Percentiles rank a stretch among this genome's conserved stretches.
Evolutionary conservation across 139 green algal genomes (phyloP).

Genomic region (Coelastrella sp.): DNA sequence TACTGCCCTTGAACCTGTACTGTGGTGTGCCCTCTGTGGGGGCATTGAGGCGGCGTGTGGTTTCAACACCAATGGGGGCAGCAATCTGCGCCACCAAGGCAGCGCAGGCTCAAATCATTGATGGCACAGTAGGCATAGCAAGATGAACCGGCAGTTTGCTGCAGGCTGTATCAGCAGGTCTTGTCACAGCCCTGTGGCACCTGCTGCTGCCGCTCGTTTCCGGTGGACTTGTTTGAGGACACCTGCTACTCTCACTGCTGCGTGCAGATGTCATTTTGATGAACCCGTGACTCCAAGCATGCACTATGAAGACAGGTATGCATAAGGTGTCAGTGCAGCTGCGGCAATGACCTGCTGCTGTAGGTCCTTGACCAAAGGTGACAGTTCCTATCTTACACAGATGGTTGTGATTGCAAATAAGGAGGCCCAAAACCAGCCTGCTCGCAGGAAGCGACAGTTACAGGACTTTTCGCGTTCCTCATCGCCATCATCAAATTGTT

Average conservation of each 20-base stretch:
- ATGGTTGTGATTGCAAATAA: slow-evolving; percentile 12
- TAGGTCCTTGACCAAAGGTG: too few relatives aligned
- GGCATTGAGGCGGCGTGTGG: slow-evolving; percentile 24
- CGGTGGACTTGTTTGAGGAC: too few relatives aligned
- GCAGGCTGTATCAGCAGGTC: background rate
- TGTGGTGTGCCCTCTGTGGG: slow-evolving; percentile 9
- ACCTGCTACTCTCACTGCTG: too few relatives aligned
- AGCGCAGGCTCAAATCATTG: background rate
- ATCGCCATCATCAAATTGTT: background rate
- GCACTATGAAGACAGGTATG: too few relatives aligned
- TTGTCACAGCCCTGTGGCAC: too few relatives aligned
- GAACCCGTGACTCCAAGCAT: too few relatives aligned
- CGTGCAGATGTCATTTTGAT: too few relatives aligned
- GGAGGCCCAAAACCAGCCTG: slow-evolving; percentile 41
- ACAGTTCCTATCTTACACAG: background rate
- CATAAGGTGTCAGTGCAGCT: too few relatives aligned
- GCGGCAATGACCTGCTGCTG: too few relatives aligned
- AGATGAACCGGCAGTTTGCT: background rate
- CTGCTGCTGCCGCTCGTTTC: too few relatives aligned
- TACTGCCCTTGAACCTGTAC: slow-evolving; percentile 34
- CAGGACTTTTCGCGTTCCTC: background rate
- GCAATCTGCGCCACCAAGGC: slow-evolving; percentile 13
- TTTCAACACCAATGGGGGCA: slow-evolving; percentile 1
- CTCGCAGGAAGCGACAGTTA: background rate
- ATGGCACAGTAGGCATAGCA: background rate